Evolutionary conservation across 805 yeast species (phyloP).

Genomic region (Blastobotrys peoriensis): DNA sequence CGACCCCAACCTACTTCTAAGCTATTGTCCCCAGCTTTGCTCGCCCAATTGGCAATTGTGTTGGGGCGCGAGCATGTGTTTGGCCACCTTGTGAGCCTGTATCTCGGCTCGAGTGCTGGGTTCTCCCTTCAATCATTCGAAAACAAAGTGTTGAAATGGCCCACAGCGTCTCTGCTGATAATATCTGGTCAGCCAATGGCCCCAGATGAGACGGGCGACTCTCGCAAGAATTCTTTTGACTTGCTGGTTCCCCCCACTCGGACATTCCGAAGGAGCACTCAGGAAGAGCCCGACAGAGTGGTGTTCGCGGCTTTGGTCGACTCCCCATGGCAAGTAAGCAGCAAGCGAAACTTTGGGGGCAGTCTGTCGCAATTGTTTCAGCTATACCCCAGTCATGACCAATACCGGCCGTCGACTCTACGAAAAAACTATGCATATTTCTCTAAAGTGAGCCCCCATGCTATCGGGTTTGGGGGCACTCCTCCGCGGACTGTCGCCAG

Average conservation of each 20-base stretch:
- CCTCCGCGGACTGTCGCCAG: constrained; percentile 44
- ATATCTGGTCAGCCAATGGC: constrained; percentile 50
- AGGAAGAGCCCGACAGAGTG: constrained; percentile 32
- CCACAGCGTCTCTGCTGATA: constrained; percentile 71
- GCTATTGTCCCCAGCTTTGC: constrained; percentile 35
- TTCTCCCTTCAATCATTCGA: constrained; percentile 86
- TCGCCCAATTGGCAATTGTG: constrained; percentile 39
- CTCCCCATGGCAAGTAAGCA: constrained; percentile 73
- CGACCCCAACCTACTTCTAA: constrained; percentile 24
- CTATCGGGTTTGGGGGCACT: constrained; percentile 72
- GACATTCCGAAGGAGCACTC: not conserved
- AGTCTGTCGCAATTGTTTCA: constrained; percentile 52
- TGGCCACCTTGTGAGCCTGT: constrained; percentile 47
- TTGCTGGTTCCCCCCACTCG: constrained; percentile 23
- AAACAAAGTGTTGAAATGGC: constrained; percentile 81
- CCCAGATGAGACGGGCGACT: constrained; percentile 12
- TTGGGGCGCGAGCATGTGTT: constrained; percentile 26
- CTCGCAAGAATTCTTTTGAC: constrained; percentile 21
- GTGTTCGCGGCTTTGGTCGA: constrained; percentile 59
- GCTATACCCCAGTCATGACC: constrained; percentile 58
- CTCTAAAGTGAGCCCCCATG: constrained; percentile 55
- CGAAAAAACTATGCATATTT: constrained; percentile 51
- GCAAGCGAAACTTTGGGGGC: constrained; percentile 69
- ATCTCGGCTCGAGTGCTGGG: constrained; percentile 70
- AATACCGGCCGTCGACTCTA: constrained; percentile 37